These are phyloP conservation scores for Fusarium haematococcum DNA, from an alignment of 2,329 filamentous ascomycete species.

Conservation along the genomic window DNA sequence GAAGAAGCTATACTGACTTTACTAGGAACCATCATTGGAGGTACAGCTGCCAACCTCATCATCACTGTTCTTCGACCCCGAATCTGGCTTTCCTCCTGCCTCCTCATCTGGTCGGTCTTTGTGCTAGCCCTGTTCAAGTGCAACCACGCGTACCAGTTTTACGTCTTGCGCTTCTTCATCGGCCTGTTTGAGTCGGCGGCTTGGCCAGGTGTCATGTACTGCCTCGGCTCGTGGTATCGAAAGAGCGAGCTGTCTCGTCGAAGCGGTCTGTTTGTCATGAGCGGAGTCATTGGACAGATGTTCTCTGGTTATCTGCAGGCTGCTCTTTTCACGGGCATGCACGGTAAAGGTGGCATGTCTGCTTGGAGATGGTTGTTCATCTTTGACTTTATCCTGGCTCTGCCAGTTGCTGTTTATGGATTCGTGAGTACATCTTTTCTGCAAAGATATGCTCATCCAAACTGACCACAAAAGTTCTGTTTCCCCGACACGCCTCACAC, in stretches of 20 bases:
- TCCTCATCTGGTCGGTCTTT: constrained; percentile 53
- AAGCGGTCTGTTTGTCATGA: constrained; percentile 69
- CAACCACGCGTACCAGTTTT: constrained; percentile 52
- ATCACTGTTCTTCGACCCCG: constrained; percentile 58
- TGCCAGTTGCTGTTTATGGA: constrained; percentile 50
- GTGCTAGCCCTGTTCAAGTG: constrained; percentile 55
- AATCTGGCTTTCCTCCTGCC: constrained; percentile 55
- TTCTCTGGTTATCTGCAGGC: constrained; percentile 52
- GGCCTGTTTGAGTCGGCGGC: constrained; percentile 67
- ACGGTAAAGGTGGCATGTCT: constrained; percentile 48
- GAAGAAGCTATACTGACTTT: not conserved
- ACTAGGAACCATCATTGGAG: constrained; percentile 54
- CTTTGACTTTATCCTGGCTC: constrained; percentile 51
- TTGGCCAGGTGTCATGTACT: constrained; percentile 65
- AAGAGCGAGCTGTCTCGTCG: constrained; percentile 67
- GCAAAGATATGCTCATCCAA: not conserved
- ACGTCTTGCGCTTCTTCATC: constrained; percentile 64
- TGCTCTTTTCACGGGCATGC: constrained; percentile 49
- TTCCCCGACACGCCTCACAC: constrained; percentile 58
- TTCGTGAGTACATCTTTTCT: constrained; percentile 11
- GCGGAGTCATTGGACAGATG: constrained; percentile 61
- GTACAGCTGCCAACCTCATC: constrained; percentile 57
- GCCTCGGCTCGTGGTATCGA: constrained; percentile 70
- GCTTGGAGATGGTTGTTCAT: constrained; percentile 56
- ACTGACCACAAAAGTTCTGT: constrained; percentile 38